phyloP scores from a whole-genome alignment of 2,329 filamentous ascomycete genomes.

The Neodidymelliopsis sp. region DNA sequence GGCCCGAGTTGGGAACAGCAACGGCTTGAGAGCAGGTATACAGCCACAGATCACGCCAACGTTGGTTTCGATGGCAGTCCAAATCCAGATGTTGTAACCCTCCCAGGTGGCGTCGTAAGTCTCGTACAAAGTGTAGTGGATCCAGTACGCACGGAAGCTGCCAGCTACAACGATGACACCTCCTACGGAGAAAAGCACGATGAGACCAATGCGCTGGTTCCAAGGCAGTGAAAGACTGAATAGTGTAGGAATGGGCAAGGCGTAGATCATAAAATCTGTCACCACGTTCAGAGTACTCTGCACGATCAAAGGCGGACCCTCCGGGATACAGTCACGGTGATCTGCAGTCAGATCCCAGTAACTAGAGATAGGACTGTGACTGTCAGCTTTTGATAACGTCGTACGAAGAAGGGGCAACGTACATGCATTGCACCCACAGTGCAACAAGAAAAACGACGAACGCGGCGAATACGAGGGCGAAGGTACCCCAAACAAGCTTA shows the following conservation, averaged over 20 bases:
- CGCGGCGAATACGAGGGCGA: slow-evolving; percentile 44
- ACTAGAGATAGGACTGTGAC: slow-evolving; percentile 52
- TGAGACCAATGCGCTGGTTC: slow-evolving; percentile 53
- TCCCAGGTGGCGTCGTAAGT: slow-evolving; percentile 58
- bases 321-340: slow-evolving; percentile 53
- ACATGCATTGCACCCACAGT: slow-evolving; percentile 51
- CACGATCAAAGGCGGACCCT: slow-evolving; percentile 54
- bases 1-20: slow-evolving; percentile 47
- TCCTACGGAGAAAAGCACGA: slow-evolving; percentile 54
- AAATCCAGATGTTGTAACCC: slow-evolving; percentile 53
- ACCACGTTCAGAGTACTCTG: slow-evolving; percentile 55
- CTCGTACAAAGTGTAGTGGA: slow-evolving; percentile 54
- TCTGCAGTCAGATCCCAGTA: slow-evolving; percentile 54
- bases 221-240: slow-evolving; percentile 55
- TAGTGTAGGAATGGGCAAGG: slow-evolving; percentile 57
- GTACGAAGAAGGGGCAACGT: slow-evolving; percentile 15
- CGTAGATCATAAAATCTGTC: slow-evolving; percentile 56
- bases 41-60: slow-evolving; percentile 55
- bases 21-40: slow-evolving; percentile 54
- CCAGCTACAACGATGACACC: slow-evolving; percentile 57
- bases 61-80: slow-evolving; percentile 55
- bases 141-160: slow-evolving; percentile 56
- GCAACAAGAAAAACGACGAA: slow-evolving; percentile 47
- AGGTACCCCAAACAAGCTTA: slow-evolving; percentile 47
- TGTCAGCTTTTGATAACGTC: slow-evolving; percentile 25